Evolutionary conservation across 306 rosid species (phyloP).

Genomic region (Rubus parviflorus): DNA sequence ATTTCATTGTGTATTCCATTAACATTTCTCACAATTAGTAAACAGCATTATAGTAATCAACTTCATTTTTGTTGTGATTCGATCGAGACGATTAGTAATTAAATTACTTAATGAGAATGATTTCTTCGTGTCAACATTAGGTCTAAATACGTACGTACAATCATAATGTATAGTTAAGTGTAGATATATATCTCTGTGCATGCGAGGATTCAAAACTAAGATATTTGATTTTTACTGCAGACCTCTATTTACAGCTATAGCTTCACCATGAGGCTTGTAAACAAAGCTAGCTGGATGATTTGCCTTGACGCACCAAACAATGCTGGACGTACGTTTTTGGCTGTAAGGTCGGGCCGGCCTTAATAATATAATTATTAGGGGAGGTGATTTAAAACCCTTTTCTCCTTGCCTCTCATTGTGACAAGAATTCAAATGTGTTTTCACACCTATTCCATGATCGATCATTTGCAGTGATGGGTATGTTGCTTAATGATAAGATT

Average conservation of each 20-base stretch:
- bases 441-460: conserved; percentile 7
- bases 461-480: background rate
- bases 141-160: too few relatives aligned
- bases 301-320: too few relatives aligned
- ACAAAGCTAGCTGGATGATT: too few relatives aligned
- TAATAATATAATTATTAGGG: background rate
- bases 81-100: too few relatives aligned
- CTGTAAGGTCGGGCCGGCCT: background rate
- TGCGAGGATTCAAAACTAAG: too few relatives aligned
- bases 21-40: background rate
- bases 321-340: background rate
- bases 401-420: background rate
- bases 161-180: too few relatives aligned
- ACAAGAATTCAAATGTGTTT: background rate
- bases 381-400: background rate
- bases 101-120: too few relatives aligned
- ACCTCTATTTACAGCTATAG: too few relatives aligned
- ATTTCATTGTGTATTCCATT: background rate
- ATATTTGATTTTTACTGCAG: too few relatives aligned
- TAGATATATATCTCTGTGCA: too few relatives aligned
- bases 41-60: background rate
- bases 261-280: too few relatives aligned
- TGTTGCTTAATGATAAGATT: conserved; percentile 3
- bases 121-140: too few relatives aligned
- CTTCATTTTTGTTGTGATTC: background rate